phyloP scores from a whole-genome alignment of 768 basidiomycete species.

The Phylloporus rhodoxanthus region DNA sequence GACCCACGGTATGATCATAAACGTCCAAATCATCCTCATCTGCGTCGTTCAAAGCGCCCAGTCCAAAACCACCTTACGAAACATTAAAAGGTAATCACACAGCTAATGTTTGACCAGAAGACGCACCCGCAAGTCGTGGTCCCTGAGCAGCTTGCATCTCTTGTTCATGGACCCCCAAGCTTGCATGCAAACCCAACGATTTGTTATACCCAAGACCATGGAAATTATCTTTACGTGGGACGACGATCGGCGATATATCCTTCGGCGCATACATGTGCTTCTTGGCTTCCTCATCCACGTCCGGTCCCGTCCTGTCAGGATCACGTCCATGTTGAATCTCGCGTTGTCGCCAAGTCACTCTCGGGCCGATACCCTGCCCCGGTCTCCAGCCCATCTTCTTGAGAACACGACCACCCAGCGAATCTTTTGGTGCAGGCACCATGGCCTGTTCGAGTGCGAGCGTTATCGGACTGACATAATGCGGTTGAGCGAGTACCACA shows the following conservation, averaged over 20 bases:
- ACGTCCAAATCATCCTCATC: conserved; percentile 90
- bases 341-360: conserved; percentile 72
- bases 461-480: conserved; percentile 49
- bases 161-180: conserved; percentile 37
- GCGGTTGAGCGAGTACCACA: background rate
- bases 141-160: conserved; percentile 30
- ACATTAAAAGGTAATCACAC: conserved; percentile 1
- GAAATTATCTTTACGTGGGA: conserved; percentile 64
- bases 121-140: conserved; percentile 53
- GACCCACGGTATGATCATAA: conserved; percentile 48
- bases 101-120: background rate
- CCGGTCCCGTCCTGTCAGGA: conserved; percentile 33
- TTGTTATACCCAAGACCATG: conserved; percentile 82
- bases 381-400: conserved; percentile 94
- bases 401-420: conserved; percentile 77
- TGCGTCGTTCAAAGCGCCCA: conserved; percentile 87
- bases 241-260: conserved; percentile 61
- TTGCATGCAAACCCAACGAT: conserved; percentile 56
- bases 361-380: conserved; percentile 91
- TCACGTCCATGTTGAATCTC: conserved; percentile 60
- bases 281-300: conserved; percentile 72
- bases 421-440: conserved; percentile 69
- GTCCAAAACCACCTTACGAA: conserved; percentile 71
- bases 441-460: conserved; percentile 59
- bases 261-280: conserved; percentile 85